A percentile compares a stretch with the other conserved stretches of the same genome.
Conservation (phyloP, 192 early-diverging fungal species). For the Umbelopsis sp. region DNA sequence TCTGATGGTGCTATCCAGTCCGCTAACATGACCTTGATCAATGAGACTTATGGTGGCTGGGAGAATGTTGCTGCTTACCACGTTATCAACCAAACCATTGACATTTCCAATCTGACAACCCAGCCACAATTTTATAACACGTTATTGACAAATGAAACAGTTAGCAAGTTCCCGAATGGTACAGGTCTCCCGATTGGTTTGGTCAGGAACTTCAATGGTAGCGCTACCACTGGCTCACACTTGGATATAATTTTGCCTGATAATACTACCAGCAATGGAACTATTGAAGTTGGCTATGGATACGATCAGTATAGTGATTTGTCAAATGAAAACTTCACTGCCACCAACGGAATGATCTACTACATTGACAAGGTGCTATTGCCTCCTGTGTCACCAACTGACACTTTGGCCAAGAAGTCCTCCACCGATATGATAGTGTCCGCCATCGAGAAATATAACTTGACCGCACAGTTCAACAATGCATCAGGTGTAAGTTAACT, state of each 20-base stretch:
- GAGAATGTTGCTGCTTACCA: constrained; percentile 20
- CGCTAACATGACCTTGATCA: neutral
- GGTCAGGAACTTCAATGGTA: constrained; percentile 10
- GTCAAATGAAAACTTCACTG: neutral
- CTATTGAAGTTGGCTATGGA: constrained; percentile 21
- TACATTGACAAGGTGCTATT: constrained; percentile 9
- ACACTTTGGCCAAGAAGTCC: neutral
- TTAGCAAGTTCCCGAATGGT: neutral
- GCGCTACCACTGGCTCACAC: neutral
- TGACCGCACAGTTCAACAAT: neutral
- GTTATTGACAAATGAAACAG: constrained; percentile 11
- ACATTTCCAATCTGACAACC: neutral
- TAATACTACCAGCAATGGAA: neutral
- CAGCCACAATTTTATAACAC: neutral
- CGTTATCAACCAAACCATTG: constrained; percentile 5
- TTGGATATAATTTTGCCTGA: neutral
- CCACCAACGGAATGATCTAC: constrained; percentile 22
- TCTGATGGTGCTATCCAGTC: neutral
- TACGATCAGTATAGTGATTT: neutral
- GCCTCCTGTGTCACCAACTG: constrained; percentile 5
- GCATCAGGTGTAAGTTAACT: neutral
- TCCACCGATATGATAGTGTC: neutral
- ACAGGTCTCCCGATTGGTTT: constrained; percentile 6
- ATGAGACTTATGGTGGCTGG: neutral
- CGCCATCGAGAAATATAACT: neutral